Evolutionary conservation across 441 rosid genomes (phyloP).

Genomic region (Jatropha podagrica): DNA sequence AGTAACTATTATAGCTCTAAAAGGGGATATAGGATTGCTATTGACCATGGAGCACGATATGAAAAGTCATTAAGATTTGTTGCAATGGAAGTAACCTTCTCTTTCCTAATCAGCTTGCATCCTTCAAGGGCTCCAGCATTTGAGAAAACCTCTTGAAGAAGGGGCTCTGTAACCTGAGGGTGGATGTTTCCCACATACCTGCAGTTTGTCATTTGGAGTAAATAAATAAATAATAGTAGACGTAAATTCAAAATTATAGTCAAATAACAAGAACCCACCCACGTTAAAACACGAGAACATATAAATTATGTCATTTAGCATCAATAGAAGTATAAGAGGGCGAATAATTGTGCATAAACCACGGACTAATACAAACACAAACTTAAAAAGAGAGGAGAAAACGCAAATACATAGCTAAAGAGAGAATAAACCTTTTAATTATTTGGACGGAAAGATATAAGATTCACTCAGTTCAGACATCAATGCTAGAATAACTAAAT

Average conservation of each 20-base stretch:
- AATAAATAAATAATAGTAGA: neutral
- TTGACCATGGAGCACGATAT: neutral
- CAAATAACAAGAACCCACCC: neutral
- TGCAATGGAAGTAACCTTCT: constrained; percentile 41
- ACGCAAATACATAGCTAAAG: neutral
- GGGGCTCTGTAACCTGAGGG: constrained; percentile 58
- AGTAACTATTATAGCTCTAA: neutral
- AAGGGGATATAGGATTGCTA: neutral
- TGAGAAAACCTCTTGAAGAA: constrained; percentile 60
- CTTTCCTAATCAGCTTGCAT: constrained; percentile 62
- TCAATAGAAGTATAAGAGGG: neutral
- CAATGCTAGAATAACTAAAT: neutral
- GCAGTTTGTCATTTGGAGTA: constrained; percentile 15
- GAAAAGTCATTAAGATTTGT: neutral
- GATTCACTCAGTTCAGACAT: neutral
- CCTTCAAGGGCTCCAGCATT: constrained; percentile 63
- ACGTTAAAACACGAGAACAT: neutral
- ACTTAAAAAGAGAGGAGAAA: neutral
- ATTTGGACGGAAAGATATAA: neutral
- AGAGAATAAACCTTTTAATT: neutral
- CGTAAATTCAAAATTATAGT: neutral
- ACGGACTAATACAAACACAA: neutral
- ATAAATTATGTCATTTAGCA: neutral
- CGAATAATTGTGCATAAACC: neutral
- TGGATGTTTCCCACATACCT: constrained; percentile 73